These are phyloP conservation scores for Cryptococcus maquisensis DNA, from an alignment of 1,284 basidiomycete species.

Conservation along the genomic window DNA sequence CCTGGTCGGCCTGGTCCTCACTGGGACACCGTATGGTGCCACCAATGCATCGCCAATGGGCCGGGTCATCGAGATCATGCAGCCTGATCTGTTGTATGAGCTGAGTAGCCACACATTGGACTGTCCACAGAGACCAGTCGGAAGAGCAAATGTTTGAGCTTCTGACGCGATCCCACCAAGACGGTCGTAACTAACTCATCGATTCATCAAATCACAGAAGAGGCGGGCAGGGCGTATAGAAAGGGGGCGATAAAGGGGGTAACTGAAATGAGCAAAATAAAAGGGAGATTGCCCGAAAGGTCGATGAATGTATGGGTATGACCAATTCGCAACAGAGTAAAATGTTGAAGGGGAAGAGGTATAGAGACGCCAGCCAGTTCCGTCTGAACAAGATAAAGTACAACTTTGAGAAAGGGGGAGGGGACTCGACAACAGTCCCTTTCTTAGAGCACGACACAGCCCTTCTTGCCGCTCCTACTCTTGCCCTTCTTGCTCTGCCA, in stretches of 20 bases:
- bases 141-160: no score
- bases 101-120: no score
- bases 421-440: constrained; percentile 5
- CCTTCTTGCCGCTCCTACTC: constrained; percentile 31
- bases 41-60: no score
- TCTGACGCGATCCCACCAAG: no score
- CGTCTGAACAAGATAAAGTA: constrained; percentile 21
- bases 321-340: no score
- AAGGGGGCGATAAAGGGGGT: neutral
- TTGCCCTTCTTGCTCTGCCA: constrained; percentile 35
- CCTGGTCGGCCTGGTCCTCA: no score
- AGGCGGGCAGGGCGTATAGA: neutral
- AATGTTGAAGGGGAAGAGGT: constrained; percentile 1
- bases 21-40: no score
- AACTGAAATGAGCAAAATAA: neutral
- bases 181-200: constrained; percentile 12
- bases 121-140: neutral
- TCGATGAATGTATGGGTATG: no score
- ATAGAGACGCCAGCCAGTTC: constrained; percentile 1
- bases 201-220: constrained; percentile 16
- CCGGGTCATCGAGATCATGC: no score
- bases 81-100: no score
- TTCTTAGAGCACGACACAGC: constrained; percentile 56
- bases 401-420: constrained; percentile 9
- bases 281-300: constrained; percentile 1